phyloP scores from a whole-genome alignment of 2,329 filamentous ascomycete species.

The Aspergillus carbonarius region DNA sequence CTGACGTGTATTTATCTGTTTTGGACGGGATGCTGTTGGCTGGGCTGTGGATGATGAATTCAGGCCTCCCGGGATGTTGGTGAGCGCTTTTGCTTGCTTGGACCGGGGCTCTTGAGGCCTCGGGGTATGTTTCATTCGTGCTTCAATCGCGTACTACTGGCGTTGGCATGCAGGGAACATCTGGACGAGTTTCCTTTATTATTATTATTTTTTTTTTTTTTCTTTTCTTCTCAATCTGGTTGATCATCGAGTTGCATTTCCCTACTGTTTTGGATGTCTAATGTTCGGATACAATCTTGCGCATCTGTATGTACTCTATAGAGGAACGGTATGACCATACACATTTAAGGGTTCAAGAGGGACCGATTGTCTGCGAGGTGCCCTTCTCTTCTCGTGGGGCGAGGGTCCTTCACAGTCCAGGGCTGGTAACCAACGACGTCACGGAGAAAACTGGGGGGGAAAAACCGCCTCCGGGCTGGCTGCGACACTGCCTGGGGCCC shows the following conservation, averaged over 20 bases:
- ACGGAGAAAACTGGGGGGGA: conserved; percentile 4
- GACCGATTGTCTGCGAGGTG: too few relatives aligned
- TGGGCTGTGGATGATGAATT: conserved; percentile 2
- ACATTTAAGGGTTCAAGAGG: not conserved
- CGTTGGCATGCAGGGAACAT: conserved; percentile 7
- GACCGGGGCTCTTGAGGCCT: not conserved
- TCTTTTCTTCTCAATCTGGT: not conserved
- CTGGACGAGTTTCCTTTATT: conserved; percentile 4
- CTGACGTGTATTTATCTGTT: conserved; percentile 3
- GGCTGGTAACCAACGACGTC: conserved; percentile 4
- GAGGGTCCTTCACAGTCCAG: not conserved
- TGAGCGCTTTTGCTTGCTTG: not conserved
- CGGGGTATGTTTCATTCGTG: conserved; percentile 8
- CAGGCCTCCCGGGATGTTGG: not conserved
- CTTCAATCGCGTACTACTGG: conserved; percentile 2
- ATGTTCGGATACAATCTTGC: conserved; percentile 6
- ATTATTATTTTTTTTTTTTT: conserved; percentile 9
- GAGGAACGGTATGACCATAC: not conserved
- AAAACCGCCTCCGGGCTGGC: not conserved
- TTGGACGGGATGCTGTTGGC: not conserved
- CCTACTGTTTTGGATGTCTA: not conserved
- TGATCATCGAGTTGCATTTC: not conserved
- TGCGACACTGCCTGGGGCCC: not conserved
- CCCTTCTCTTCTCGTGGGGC: not conserved
- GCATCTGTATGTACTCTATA: conserved; percentile 4